Percentiles rank a stretch among this genome's conserved stretches.
Conservation (phyloP, 495 filamentous ascomycete genomes). For the Penicillium cataractarum region DNA sequence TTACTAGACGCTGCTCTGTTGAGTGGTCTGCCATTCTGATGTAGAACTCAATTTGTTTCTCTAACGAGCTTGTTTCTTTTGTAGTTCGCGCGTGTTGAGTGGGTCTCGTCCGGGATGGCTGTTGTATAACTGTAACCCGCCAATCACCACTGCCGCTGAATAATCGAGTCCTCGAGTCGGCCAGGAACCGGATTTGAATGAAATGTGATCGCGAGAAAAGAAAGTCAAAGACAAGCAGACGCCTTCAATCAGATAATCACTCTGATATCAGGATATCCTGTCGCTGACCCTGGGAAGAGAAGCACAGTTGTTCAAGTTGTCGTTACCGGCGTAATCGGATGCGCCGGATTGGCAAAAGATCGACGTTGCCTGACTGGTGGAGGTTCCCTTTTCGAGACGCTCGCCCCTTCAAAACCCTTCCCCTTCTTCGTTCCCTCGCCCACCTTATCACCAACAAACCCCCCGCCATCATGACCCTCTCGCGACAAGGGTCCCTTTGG, state of each 20-base stretch:
- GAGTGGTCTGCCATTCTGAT: background rate
- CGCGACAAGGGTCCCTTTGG: conserved; percentile 23
- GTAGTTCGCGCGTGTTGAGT: background rate
- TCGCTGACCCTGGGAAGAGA: background rate
- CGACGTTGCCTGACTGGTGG: conserved; percentile 17
- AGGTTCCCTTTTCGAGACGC: conserved; percentile 10
- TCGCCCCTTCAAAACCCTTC: conserved; percentile 11
- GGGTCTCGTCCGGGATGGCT: conserved; percentile 9
- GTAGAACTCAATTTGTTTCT: background rate
- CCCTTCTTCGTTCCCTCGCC: conserved; percentile 5
- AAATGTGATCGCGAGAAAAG: background rate
- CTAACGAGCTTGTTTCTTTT: background rate
- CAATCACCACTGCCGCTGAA: conserved; percentile 13
- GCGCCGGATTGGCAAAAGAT: conserved; percentile 30
- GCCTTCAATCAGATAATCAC: background rate
- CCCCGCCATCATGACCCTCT: conserved; percentile 23
- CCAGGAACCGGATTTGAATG: background rate
- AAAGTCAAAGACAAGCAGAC: background rate
- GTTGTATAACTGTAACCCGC: background rate
- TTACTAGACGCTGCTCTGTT: conserved; percentile 2
- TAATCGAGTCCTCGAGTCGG: conserved; percentile 3
- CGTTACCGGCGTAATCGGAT: conserved; percentile 22
- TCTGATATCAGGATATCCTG: background rate
- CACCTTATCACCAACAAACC: conserved; percentile 6
- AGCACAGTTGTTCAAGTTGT: background rate